Evolutionary conservation across 1,284 basidiomycete genomes (phyloP).

Genomic region (Termitomyces sp.): DNA sequence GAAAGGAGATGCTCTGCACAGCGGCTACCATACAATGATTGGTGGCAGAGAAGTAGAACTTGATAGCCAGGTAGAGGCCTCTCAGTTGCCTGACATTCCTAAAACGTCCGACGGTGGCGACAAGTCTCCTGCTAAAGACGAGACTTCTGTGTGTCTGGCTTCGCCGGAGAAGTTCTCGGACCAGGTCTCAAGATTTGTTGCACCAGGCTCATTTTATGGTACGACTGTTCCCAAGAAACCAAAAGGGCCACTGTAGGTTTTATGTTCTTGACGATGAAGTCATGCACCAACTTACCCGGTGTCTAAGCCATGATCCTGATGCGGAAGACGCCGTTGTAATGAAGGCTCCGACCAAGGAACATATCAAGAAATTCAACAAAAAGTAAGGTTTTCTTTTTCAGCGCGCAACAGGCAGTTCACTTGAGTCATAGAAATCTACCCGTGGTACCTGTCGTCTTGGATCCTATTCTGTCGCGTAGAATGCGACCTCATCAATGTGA

Average conservation of each 20-base stretch:
- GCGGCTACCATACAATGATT: slow-evolving; percentile 46
- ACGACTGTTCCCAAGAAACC: slow-evolving; percentile 37
- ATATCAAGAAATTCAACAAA: slow-evolving; percentile 66
- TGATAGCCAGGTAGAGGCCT: slow-evolving; percentile 42
- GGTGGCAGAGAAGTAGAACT: slow-evolving; percentile 62
- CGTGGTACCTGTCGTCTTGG: slow-evolving; percentile 87
- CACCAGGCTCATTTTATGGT: slow-evolving; percentile 59
- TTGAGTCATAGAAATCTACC: slow-evolving; percentile 41
- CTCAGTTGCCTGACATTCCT: slow-evolving; percentile 45
- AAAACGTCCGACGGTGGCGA: slow-evolving; percentile 26
- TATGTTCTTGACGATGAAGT: background rate
- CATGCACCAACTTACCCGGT: background rate
- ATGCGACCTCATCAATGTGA: slow-evolving; percentile 91
- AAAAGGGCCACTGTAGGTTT: slow-evolving; percentile 50
- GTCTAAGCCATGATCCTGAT: slow-evolving; percentile 68
- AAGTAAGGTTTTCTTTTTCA: slow-evolving; percentile 42
- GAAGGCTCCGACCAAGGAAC: slow-evolving; percentile 69
- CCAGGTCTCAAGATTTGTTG: slow-evolving; percentile 34
- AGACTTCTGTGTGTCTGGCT: slow-evolving; percentile 5
- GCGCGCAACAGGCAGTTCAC: background rate
- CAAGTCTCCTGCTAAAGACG: background rate
- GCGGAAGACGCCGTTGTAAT: slow-evolving; percentile 81
- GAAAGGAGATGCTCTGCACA: slow-evolving; percentile 49
- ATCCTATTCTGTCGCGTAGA: slow-evolving; percentile 75
- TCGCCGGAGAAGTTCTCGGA: slow-evolving; percentile 12